Conservation (phyloP, 495 filamentous ascomycete genomes). For the Staphylotrichum tortipilum region DNA sequence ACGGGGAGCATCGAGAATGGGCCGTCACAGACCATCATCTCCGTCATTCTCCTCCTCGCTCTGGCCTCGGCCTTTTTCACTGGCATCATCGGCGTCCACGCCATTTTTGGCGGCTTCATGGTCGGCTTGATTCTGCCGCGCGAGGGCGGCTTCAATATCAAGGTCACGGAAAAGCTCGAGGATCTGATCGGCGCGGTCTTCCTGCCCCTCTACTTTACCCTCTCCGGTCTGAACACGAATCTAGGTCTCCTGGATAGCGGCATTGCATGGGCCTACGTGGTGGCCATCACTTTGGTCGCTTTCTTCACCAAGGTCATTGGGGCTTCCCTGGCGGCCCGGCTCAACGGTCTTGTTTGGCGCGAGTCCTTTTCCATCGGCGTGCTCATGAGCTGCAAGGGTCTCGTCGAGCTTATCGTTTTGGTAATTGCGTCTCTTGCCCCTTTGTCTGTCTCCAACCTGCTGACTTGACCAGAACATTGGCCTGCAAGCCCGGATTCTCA, state of each 20-base stretch:
- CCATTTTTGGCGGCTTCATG: constrained; percentile 79
- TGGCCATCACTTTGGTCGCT: constrained; percentile 74
- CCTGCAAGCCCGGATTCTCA: constrained; percentile 79
- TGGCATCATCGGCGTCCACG: constrained; percentile 67
- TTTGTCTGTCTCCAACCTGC: too few species aligned
- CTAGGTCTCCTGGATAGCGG: constrained; percentile 72
- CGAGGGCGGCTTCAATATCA: constrained; percentile 84
- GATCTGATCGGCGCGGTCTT: constrained; percentile 76
- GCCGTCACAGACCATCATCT: constrained; percentile 72
- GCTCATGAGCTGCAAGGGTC: constrained; percentile 91
- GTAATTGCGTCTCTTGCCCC: too few species aligned
- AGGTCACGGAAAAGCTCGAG: constrained; percentile 81
- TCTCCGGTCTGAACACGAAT: constrained; percentile 85
- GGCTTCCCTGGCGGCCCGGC: constrained; percentile 65
- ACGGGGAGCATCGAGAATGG: constrained; percentile 76
- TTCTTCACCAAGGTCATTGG: constrained; percentile 77
- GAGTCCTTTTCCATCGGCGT: constrained; percentile 83
- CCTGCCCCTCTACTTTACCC: constrained; percentile 83
- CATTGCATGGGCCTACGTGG: constrained; percentile 80
- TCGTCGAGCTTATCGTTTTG: constrained; percentile 87
- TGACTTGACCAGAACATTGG: constrained; percentile 60
- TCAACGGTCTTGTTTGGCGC: constrained; percentile 75
- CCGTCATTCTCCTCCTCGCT: constrained; percentile 66
- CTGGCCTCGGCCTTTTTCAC: constrained; percentile 88
- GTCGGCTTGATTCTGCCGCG: constrained; percentile 85